These are phyloP conservation scores for Ogataea minuta DNA, from an alignment of 805 yeast genomes.

Conservation along the genomic window DNA sequence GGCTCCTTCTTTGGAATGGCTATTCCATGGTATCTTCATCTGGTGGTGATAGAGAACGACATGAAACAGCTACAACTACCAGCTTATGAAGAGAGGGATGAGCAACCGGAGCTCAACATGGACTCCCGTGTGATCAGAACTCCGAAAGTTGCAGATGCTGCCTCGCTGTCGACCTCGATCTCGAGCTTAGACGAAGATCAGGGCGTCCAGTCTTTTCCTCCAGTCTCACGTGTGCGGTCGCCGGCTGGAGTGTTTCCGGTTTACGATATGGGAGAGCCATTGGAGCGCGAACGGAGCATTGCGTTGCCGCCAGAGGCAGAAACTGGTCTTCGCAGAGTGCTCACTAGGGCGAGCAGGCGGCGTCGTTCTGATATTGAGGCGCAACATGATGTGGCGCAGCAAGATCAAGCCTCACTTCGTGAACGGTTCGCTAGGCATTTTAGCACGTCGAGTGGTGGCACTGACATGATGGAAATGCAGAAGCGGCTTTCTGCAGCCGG, in stretches of 20 bases:
- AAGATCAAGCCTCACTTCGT: constrained; percentile 4
- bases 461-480: constrained; percentile 31
- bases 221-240: constrained; percentile 37
- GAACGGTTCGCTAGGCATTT: constrained; percentile 27
- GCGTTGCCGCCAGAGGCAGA: constrained; percentile 34
- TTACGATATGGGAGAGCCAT: constrained; percentile 70
- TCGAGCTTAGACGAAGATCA: constrained; percentile 11
- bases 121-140: constrained; percentile 76
- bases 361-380: constrained; percentile 27
- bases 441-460: constrained; percentile 32
- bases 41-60: constrained; percentile 71
- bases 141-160: constrained; percentile 1
- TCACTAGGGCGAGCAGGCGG: constrained; percentile 23
- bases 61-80: constrained; percentile 62
- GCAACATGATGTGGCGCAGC: constrained; percentile 3
- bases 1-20: constrained; percentile 64
- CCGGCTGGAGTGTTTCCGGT: constrained; percentile 83
- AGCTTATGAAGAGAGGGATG: constrained; percentile 67
- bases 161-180: constrained; percentile 1
- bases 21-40: constrained; percentile 71
- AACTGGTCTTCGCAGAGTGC: constrained; percentile 15
- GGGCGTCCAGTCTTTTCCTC: constrained; percentile 3
- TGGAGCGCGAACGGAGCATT: constrained; percentile 53
- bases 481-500: constrained; percentile 36
- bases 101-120: constrained; percentile 72